Evolutionary conservation across 306 rosid genomes (phyloP), one percentile per base, ranked within the genome.

Genomic region (Rosa persica): DNA sequence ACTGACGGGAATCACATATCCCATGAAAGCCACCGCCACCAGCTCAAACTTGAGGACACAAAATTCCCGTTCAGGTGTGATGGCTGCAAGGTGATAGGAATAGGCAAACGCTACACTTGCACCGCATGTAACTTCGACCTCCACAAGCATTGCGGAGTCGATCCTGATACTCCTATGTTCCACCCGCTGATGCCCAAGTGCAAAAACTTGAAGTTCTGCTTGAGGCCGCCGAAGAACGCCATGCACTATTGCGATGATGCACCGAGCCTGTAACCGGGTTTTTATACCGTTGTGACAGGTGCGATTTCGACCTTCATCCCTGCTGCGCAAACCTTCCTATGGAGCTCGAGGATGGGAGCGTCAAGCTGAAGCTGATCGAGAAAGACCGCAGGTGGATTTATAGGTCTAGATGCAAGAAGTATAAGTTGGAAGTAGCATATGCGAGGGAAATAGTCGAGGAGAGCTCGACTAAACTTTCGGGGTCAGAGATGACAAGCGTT

Each of bases 351-450:
- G 96, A 88, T 1, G 96, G 89, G 0, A 90, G 88, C 22, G 74
- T 84, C 54, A 87, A 85, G 84, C 90, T 92, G 13, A 79, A 82
- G 64, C 42, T 62, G 68, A 62, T 62, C 20, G 42, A 30, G 68
- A 95, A 86, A 47, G 93, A 95, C 12, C 40, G 93, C 0, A 95
- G 98, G 85, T 95, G 98, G 97, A 92, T 97, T 44, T 95, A 92
- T 22, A 87, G 97, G 62, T 90, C 98, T 0, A 84, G 34, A 0
- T 95, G 98, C 82, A 92, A 95, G 91, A 91, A 72, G 72, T 91
- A 95, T 54, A 95, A 88, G 82, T 23, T 95, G 36, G 97, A 92
- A 57, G 98, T 95, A 67, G 95, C 96, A 0, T 92, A 95, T 60
- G 98, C 88, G 82, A 89, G 89, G 81, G 96, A 95, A 70, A 88